phyloP scores from a whole-genome alignment of 192 early-diverging fungal species.

The Backusella westeae region DNA sequence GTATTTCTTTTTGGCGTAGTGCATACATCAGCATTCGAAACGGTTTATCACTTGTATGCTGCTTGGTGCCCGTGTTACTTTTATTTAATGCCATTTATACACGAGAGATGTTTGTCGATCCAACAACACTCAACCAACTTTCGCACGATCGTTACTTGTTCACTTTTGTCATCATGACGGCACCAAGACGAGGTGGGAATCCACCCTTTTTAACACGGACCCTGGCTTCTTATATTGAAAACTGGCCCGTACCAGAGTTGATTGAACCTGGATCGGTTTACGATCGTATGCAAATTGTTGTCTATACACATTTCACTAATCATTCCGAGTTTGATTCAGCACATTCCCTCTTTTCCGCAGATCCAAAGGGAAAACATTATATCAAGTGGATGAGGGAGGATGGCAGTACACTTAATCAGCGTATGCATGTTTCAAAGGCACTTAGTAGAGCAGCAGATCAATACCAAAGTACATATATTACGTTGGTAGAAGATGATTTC shows the following conservation, averaged over 20 bases:
- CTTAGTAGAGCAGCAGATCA: constrained; percentile 32
- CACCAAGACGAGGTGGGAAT: constrained; percentile 39
- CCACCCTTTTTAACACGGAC: constrained; percentile 41
- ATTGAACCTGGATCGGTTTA: constrained; percentile 41
- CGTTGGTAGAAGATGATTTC: constrained; percentile 50
- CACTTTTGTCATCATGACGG: constrained; percentile 49
- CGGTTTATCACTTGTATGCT: constrained; percentile 5
- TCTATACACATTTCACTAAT: constrained; percentile 51
- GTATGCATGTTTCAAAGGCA: constrained; percentile 43
- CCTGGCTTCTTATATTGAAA: constrained; percentile 41
- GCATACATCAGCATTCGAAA: constrained; percentile 11
- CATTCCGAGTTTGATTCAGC: constrained; percentile 42
- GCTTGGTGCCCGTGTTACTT: constrained; percentile 28
- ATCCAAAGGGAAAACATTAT: constrained; percentile 43
- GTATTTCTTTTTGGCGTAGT: constrained; percentile 17
- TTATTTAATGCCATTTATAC: constrained; percentile 33
- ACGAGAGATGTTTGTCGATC: constrained; percentile 17
- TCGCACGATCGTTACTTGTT: constrained; percentile 39
- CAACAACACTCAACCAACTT: constrained; percentile 15
- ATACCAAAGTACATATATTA: constrained; percentile 40
- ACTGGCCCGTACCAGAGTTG: constrained; percentile 21
- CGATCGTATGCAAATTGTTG: constrained; percentile 44
- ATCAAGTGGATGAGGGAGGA: constrained; percentile 44
- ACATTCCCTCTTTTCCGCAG: constrained; percentile 23
- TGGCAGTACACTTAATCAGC: constrained; percentile 44